Evolutionary conservation across 2,329 filamentous ascomycete species (phyloP).

Genomic region (Tolypocladium tundrense): DNA sequence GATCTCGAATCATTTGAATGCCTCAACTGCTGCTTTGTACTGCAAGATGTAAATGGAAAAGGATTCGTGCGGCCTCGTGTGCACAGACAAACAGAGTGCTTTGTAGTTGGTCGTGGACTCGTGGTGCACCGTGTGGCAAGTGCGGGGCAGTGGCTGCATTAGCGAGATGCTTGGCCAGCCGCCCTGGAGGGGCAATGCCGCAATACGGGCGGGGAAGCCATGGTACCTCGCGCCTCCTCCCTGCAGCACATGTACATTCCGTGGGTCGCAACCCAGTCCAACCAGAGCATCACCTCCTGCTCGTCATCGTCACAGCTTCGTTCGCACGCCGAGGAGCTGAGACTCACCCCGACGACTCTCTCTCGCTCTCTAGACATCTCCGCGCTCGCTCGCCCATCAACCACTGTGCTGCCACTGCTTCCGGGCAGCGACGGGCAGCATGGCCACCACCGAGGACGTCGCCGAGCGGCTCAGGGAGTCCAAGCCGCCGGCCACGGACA

Average conservation of each 20-base stretch:
- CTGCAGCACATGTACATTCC: neutral
- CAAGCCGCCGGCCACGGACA: constrained; percentile 46
- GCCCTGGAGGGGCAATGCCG: neutral
- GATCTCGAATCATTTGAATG: neutral
- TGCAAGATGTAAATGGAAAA: too few relatives aligned
- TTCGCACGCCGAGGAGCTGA: neutral
- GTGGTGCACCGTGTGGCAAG: neutral
- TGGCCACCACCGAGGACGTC: constrained; percentile 26
- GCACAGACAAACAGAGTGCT: too few relatives aligned
- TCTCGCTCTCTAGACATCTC: neutral
- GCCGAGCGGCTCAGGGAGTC: constrained; percentile 37
- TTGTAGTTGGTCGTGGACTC: too few relatives aligned
- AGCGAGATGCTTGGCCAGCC: neutral
- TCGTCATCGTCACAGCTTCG: neutral
- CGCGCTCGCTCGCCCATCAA: neutral
- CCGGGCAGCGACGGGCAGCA: constrained; percentile 6
- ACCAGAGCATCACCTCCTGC: neutral
- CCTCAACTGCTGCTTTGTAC: too few relatives aligned
- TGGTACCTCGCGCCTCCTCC: neutral
- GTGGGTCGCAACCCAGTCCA: neutral
- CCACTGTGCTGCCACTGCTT: neutral
- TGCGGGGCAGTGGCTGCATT: neutral
- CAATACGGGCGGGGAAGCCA: neutral
- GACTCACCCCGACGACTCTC: neutral
- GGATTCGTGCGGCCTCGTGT: too few relatives aligned